These are phyloP conservation scores for Mycena albidolilacea DNA, from an alignment of 768 basidiomycete species.

Conservation along the genomic window DNA sequence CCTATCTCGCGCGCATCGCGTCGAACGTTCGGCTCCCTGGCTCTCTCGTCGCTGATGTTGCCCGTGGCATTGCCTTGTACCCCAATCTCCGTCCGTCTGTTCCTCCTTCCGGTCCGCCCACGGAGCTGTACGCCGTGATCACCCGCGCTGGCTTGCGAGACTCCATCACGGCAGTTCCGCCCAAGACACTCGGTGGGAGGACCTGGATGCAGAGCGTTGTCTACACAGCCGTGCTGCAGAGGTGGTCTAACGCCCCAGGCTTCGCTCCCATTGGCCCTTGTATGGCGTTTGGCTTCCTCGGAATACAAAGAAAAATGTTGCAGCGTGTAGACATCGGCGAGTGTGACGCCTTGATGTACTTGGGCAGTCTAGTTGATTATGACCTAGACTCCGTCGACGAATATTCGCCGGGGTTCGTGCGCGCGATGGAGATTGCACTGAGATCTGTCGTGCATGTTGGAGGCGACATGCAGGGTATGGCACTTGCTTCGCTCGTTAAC, in stretches of 20 bases:
- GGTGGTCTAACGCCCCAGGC: neutral
- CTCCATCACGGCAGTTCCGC: neutral
- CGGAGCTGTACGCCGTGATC: neutral
- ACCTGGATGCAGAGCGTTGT: neutral
- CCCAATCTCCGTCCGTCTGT: neutral
- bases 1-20: neutral
- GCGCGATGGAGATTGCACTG: neutral
- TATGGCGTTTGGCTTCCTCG: neutral
- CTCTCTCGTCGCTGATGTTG: neutral
- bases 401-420: neutral
- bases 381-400: neutral
- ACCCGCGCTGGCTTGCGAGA: neutral
- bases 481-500: neutral
- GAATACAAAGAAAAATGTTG: neutral
- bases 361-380: neutral
- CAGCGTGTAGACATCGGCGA: neutral
- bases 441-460: neutral
- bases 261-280: neutral
- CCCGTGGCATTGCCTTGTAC: neutral
- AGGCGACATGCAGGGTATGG: neutral
- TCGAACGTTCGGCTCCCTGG: neutral
- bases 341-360: neutral
- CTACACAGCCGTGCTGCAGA: neutral
- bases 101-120: neutral
- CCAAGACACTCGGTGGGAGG: constrained; percentile 1